Conservation (phyloP, 768 basidiomycete genomes). For the Rhodocollybia butyracea region DNA sequence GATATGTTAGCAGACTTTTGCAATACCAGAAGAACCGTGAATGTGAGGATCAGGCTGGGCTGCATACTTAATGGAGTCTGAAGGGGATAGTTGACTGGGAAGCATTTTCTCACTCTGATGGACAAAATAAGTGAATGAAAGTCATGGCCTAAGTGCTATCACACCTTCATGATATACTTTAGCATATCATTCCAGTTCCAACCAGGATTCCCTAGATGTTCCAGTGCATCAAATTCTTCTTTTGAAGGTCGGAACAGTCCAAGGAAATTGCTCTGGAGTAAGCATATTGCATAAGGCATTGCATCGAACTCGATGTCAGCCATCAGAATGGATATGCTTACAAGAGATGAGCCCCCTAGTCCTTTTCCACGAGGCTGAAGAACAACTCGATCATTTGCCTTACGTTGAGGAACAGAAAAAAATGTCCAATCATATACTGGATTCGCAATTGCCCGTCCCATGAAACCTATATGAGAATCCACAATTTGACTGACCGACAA, state of each 20-base stretch:
- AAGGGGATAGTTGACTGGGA: not conserved
- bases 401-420: slow-evolving; percentile 18
- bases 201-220: slow-evolving; percentile 1
- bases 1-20: no score
- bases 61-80: not conserved
- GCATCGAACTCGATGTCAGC: no score
- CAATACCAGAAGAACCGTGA: slow-evolving; percentile 21
- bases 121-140: not conserved
- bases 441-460: not conserved
- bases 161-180: slow-evolving; percentile 2
- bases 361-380: slow-evolving; percentile 22
- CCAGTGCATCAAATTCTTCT: slow-evolving; percentile 13
- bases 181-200: slow-evolving; percentile 4
- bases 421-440: slow-evolving; percentile 25
- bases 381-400: slow-evolving; percentile 14
- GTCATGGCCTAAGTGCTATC: not conserved
- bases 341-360: slow-evolving; percentile 22
- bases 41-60: slow-evolving; percentile 18
- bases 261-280: not conserved
- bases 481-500: no score
- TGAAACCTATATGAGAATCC: not conserved
- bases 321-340: no score
- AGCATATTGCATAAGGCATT: not conserved
- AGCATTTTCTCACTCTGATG: not conserved
- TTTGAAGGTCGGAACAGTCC: not conserved